Conservation (phyloP, 2,329 filamentous ascomycete species). For the Diaporthe ampelina region DNA sequence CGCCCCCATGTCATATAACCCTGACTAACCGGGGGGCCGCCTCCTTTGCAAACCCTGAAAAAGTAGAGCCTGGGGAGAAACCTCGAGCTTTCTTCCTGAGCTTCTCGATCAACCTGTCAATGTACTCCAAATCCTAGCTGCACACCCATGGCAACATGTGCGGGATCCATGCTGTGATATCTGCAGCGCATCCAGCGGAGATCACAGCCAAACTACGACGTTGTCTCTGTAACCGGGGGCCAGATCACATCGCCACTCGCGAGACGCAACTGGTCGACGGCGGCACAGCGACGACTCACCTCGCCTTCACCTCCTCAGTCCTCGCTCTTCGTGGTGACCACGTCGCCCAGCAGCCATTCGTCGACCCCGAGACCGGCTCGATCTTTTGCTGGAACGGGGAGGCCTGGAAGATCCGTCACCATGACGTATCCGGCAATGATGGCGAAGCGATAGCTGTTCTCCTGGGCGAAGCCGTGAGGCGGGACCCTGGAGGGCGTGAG, state of each 20-base stretch:
- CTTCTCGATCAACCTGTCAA: background rate
- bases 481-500: slow-evolving; percentile 44
- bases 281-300: slow-evolving; percentile 52
- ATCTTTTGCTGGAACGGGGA: slow-evolving; percentile 98
- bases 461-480: slow-evolving; percentile 62
- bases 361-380: slow-evolving; percentile 68
- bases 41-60: slow-evolving; percentile 20
- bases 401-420: slow-evolving; percentile 81
- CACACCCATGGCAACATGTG: slow-evolving; percentile 62
- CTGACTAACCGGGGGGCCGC: too few species aligned
- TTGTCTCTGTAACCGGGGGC: slow-evolving; percentile 69
- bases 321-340: slow-evolving; percentile 86
- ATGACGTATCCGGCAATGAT: slow-evolving; percentile 80
- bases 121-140: background rate
- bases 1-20: background rate
- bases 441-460: slow-evolving; percentile 76
- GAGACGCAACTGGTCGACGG: slow-evolving; percentile 49
- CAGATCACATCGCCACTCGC: slow-evolving; percentile 68
- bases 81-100: background rate
- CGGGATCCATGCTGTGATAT: slow-evolving; percentile 70
- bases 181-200: slow-evolving; percentile 49
- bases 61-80: background rate
- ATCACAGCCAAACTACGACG: slow-evolving; percentile 56
- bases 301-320: slow-evolving; percentile 86
- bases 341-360: slow-evolving; percentile 80